These are phyloP conservation scores for Penicillium antarcticum DNA, from an alignment of 495 filamentous ascomycete genomes.

Conservation along the genomic window DNA sequence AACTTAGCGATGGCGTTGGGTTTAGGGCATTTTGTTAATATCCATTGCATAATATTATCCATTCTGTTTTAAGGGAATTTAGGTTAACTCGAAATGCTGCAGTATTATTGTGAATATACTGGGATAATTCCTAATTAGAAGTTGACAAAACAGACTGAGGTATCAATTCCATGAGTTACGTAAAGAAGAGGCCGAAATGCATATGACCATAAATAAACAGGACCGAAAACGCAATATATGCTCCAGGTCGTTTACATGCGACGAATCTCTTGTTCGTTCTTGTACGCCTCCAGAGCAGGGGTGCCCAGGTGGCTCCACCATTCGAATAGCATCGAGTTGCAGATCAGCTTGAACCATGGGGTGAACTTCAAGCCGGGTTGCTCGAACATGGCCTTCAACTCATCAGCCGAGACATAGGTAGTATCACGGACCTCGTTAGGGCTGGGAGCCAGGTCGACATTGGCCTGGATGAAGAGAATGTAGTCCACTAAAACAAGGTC, in stretches of 20 bases:
- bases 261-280: constrained; percentile 79
- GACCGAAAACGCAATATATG: not conserved
- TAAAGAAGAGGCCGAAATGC: not conserved
- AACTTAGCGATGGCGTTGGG: constrained; percentile 9
- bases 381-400: constrained; percentile 81
- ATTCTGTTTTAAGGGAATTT: too few relatives aligned
- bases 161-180: constrained; percentile 11
- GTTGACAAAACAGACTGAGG: constrained; percentile 3
- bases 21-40: not conserved
- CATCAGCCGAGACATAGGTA: constrained; percentile 75
- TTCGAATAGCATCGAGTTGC: constrained; percentile 94
- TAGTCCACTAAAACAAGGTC: constrained; percentile 73
- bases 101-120: not conserved
- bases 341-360: constrained; percentile 99
- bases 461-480: constrained; percentile 95
- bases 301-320: constrained; percentile 92
- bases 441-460: constrained; percentile 78
- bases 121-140: not conserved
- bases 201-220: not conserved
- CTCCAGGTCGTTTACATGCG: constrained; percentile 60
- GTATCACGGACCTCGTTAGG: constrained; percentile 85
- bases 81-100: too few relatives aligned
- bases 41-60: not conserved
- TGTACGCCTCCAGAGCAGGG: constrained; percentile 75
- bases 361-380: constrained; percentile 81